Percentiles rank a stretch among this genome's conserved stretches.
Conservation (phyloP, 225 moss, liverwort and hornwort species). For the Pleurozium schreberi region DNA sequence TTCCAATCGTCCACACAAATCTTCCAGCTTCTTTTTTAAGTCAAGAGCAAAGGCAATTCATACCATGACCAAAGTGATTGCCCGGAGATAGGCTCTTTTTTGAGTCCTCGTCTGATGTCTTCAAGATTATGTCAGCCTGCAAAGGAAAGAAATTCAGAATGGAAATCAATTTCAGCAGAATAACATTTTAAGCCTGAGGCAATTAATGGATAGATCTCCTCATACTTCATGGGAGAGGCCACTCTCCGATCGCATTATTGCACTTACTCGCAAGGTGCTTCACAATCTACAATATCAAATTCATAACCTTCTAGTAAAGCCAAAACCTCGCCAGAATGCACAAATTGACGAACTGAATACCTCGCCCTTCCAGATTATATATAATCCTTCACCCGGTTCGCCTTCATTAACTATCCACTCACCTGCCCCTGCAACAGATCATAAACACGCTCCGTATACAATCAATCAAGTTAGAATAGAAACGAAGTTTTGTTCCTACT, state of each 20-base stretch:
- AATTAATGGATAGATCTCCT: background rate
- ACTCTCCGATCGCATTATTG: background rate
- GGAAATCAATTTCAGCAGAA: background rate
- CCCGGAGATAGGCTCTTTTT: background rate
- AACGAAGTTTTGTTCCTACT: too few species aligned
- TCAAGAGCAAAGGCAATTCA: background rate
- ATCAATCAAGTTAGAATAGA: background rate
- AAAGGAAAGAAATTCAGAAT: background rate
- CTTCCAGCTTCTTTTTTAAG: background rate
- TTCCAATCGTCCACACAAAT: background rate
- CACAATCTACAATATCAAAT: background rate
- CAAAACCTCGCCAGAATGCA: background rate
- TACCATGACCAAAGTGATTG: constrained; percentile 68
- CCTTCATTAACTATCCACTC: constrained; percentile 28
- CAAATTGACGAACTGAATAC: constrained; percentile 8
- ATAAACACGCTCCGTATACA: background rate
- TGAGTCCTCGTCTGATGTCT: background rate
- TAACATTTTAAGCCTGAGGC: background rate
- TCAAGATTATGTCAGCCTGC: constrained; percentile 9
- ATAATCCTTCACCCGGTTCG: constrained; percentile 47
- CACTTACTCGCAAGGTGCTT: too few species aligned
- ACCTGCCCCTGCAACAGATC: constrained; percentile 31
- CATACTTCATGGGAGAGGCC: background rate
- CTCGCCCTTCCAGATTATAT: constrained; percentile 65
- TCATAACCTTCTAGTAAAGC: background rate